These are phyloP conservation scores for Primulina eburnea DNA, from an alignment of 257 asterid genomes.

Conservation along the genomic window DNA sequence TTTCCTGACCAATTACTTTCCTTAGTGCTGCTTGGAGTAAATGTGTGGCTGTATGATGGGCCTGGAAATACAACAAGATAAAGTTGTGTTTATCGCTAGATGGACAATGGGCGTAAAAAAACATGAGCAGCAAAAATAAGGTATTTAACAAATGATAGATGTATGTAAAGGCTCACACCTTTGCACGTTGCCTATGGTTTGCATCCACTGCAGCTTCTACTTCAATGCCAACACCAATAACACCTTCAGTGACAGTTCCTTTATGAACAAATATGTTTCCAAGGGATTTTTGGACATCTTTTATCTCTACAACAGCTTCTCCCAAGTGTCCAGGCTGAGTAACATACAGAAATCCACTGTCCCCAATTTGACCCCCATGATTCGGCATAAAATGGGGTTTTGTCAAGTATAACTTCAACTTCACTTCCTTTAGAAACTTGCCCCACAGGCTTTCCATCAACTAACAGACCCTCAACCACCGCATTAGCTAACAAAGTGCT, in stretches of 20 bases:
- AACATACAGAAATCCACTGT: constrained; percentile 58
- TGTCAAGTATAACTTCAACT: constrained; percentile 76
- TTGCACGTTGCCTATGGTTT: constrained; percentile 78
- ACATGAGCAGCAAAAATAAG: neutral
- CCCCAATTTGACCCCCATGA: constrained; percentile 98
- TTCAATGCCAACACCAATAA: constrained; percentile 60
- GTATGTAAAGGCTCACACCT: constrained; percentile 41
- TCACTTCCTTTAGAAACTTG: constrained; percentile 79
- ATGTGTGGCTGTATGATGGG: constrained; percentile 95
- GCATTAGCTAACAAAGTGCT: constrained; percentile 59
- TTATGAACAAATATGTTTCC: constrained; percentile 82
- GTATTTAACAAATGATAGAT: neutral
- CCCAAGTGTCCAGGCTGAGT: constrained; percentile 39
- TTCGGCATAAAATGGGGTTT: constrained; percentile 95
- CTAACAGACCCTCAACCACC: constrained; percentile 71
- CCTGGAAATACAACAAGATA: constrained; percentile 40
- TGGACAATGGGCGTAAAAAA: constrained; percentile 2
- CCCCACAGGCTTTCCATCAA: constrained; percentile 63
- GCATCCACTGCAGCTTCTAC: constrained; percentile 89
- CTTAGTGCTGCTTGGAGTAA: constrained; percentile 92
- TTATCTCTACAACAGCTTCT: constrained; percentile 59
- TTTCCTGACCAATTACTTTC: constrained; percentile 80
- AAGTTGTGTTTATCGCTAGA: constrained; percentile 4
- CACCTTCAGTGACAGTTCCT: constrained; percentile 71
- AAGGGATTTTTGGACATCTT: constrained; percentile 72